Conservation (phyloP, 1,284 basidiomycete genomes). For the Veloporphyrellus conicus region DNA sequence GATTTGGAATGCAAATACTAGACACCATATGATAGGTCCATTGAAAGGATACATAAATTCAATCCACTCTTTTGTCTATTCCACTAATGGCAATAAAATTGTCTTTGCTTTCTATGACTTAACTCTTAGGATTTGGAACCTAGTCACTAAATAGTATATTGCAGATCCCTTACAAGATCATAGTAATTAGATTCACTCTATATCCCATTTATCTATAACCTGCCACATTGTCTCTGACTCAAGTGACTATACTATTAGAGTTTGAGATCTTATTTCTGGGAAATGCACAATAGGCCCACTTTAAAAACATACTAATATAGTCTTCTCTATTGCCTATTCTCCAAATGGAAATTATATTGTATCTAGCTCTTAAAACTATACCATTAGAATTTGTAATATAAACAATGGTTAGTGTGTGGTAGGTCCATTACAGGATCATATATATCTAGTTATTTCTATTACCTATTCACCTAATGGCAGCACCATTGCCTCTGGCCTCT, state of each 20-base stretch:
- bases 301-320: not conserved
- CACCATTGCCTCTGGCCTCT: conserved; percentile 16
- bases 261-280: conserved; percentile 13
- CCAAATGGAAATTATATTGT: conserved; percentile 5
- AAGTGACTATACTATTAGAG: conserved; percentile 3
- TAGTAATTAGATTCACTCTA: not conserved
- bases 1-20: conserved; percentile 15
- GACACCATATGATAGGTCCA: conserved; percentile 14
- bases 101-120: conserved; percentile 9
- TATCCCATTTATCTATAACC: conserved; percentile 19
- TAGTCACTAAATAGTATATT: conserved; percentile 5
- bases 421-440: conserved; percentile 9
- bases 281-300: conserved; percentile 7
- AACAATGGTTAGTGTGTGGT: conserved; percentile 10
- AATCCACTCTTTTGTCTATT: conserved; percentile 8
- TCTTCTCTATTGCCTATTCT: conserved; percentile 14
- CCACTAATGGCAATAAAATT: conserved; percentile 16
- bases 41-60: not conserved
- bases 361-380: conserved; percentile 13
- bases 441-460: conserved; percentile 4
- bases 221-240: conserved; percentile 16
- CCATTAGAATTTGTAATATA: conserved; percentile 16
- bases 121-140: conserved; percentile 13
- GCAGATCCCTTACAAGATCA: conserved; percentile 6
- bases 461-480: conserved; percentile 20